Conservation (phyloP, 495 filamentous ascomycete species). For the Podospora comata region DNA sequence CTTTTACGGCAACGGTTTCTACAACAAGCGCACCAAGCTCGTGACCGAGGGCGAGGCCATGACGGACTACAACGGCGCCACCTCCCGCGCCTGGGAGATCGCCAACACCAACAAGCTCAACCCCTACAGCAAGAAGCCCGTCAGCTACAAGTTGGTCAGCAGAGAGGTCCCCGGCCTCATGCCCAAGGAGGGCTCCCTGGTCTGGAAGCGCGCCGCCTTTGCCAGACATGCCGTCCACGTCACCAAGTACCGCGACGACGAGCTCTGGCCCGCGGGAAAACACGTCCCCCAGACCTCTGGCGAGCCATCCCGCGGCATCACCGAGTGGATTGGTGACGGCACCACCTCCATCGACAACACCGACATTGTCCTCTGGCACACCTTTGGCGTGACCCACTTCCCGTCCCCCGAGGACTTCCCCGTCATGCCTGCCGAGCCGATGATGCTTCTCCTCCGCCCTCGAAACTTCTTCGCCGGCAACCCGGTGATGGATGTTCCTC, state of each 20-base stretch:
- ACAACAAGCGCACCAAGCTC: constrained; percentile 81
- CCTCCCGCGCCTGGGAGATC: constrained; percentile 88
- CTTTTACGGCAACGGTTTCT: constrained; percentile 92
- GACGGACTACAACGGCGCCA: constrained; percentile 77
- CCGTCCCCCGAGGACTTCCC: constrained; percentile 91
- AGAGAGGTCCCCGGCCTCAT: constrained; percentile 75
- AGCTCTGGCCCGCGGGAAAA: constrained; percentile 87
- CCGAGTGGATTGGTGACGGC: constrained; percentile 81
- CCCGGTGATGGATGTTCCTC: constrained; percentile 83
- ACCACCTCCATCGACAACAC: constrained; percentile 72
- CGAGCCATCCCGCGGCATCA: constrained; percentile 72
- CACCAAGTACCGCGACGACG: constrained; percentile 80
- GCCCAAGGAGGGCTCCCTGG: constrained; percentile 79
- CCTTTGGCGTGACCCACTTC: constrained; percentile 91
- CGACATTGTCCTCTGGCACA: constrained; percentile 94
- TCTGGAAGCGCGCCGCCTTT: constrained; percentile 94
- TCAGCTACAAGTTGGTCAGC: constrained; percentile 89
- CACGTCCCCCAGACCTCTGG: constrained; percentile 93
- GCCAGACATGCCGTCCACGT: constrained; percentile 89
- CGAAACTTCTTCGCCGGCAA: constrained; percentile 86
- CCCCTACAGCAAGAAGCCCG: constrained; percentile 78
- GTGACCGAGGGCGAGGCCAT: constrained; percentile 66
- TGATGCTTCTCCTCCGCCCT: constrained; percentile 79
- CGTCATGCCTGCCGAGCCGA: constrained; percentile 83
- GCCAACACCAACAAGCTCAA: constrained; percentile 80